Evolutionary conservation across 2,329 filamentous ascomycete species (phyloP).

Genomic region (Ceratocystis papillata): DNA sequence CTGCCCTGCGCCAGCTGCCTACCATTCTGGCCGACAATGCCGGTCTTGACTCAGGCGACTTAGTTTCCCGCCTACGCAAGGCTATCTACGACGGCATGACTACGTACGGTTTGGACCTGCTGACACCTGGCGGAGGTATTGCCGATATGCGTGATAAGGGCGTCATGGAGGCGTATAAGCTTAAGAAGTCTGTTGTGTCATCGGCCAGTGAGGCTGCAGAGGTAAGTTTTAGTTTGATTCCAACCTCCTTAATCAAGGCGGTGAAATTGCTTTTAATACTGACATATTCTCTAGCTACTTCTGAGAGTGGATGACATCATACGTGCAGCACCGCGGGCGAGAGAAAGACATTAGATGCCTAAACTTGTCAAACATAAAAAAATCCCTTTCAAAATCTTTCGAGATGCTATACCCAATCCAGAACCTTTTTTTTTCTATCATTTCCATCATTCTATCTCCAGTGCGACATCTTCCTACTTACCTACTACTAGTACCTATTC

Average conservation of each 20-base stretch:
- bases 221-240: slow-evolving; percentile 44
- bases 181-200: slow-evolving; percentile 95
- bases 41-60: slow-evolving; percentile 86
- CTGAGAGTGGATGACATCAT: slow-evolving; percentile 97
- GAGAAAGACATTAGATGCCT: slow-evolving; percentile 56
- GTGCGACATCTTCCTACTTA: not conserved
- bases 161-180: slow-evolving; percentile 95
- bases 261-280: slow-evolving; percentile 22
- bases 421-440: slow-evolving; percentile 13
- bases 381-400: slow-evolving; percentile 20
- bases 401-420: slow-evolving; percentile 8
- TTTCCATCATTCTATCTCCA: not conserved
- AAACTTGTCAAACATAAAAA: slow-evolving; percentile 34
- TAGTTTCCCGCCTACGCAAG: slow-evolving; percentile 83
- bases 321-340: slow-evolving; percentile 72
- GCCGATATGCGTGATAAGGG: slow-evolving; percentile 92
- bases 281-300: slow-evolving; percentile 51
- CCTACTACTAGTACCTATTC: not conserved
- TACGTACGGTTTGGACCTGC: slow-evolving; percentile 79
- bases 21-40: slow-evolving; percentile 97
- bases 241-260: not conserved
- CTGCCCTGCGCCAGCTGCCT: slow-evolving; percentile 81
- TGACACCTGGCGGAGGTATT: slow-evolving; percentile 82
- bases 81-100: slow-evolving; percentile 91
- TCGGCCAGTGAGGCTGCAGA: slow-evolving; percentile 94